Percentiles rank a stretch among this genome's conserved stretches.
These are phyloP conservation scores for Scheffersomyces illinoinensis DNA, from an alignment of 1,139 yeast species.

Conservation along the genomic window DNA sequence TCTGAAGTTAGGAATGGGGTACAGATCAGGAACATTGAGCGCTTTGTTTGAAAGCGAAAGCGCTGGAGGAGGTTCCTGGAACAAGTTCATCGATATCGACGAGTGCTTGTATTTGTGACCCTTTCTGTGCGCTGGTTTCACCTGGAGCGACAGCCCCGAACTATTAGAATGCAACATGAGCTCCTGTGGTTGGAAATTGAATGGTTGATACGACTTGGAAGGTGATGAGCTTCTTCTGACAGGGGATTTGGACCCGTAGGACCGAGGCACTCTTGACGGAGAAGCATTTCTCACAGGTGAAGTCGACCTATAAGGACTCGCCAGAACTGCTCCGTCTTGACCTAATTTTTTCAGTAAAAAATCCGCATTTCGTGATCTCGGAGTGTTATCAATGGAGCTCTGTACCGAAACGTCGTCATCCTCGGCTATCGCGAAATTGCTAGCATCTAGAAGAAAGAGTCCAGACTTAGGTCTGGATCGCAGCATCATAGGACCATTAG, in stretches of 20 bases:
- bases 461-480: conserved; percentile 43
- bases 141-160: conserved; percentile 29
- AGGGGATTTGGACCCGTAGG: conserved; percentile 39
- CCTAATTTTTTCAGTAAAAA: conserved; percentile 11
- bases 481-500: conserved; percentile 4
- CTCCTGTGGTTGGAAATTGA: conserved; percentile 51
- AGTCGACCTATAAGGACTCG: conserved; percentile 17
- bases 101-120: conserved; percentile 97
- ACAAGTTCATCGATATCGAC: conserved; percentile 94
- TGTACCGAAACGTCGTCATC: conserved; percentile 23
- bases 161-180: conserved; percentile 31
- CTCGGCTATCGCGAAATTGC: conserved; percentile 30
- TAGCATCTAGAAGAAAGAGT: conserved; percentile 30
- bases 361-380: conserved; percentile 23
- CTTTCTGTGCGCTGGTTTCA: conserved; percentile 73
- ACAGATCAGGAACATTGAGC: conserved; percentile 70
- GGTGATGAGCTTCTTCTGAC: conserved; percentile 43
- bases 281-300: conserved; percentile 37
- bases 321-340: conserved; percentile 11
- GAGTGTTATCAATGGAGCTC: conserved; percentile 20
- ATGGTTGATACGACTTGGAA: conserved; percentile 42
- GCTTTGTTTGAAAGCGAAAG: conserved; percentile 48
- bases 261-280: conserved; percentile 33
- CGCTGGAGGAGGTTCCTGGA: conserved; percentile 82
- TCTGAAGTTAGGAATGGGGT: conserved; percentile 71